phyloP scores from a whole-genome alignment of 2,329 filamentous ascomycete genomes.

The Colletotrichum brevisporum region DNA sequence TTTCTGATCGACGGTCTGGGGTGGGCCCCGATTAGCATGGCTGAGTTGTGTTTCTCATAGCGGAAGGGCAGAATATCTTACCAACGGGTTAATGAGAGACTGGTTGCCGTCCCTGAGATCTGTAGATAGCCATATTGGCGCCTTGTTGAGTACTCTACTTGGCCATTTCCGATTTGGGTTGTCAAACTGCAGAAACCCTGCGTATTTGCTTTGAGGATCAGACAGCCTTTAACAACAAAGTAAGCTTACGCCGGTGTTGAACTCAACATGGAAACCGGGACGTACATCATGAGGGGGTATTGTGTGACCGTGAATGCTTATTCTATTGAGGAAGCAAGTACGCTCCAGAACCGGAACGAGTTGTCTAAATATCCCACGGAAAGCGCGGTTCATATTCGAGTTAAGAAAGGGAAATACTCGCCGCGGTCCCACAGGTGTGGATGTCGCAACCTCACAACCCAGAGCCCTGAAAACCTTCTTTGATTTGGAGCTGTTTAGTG shows the following conservation, averaged over 20 bases:
- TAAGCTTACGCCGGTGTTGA: neutral
- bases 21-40: neutral
- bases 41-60: neutral
- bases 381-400: neutral
- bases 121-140: slow-evolving; percentile 15
- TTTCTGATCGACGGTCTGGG: slow-evolving; percentile 20
- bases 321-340: neutral
- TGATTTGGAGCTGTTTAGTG: slow-evolving; percentile 3
- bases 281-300: neutral
- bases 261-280: neutral
- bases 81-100: slow-evolving; percentile 20
- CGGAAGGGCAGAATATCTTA: neutral
- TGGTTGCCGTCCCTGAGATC: slow-evolving; percentile 22
- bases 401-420: neutral
- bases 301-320: neutral
- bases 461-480: slow-evolving; percentile 10
- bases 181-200: slow-evolving; percentile 15
- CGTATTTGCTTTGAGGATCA: slow-evolving; percentile 24
- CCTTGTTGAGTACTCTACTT: neutral
- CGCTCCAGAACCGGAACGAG: neutral
- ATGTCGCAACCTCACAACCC: neutral
- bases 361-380: neutral
- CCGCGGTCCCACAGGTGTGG: neutral
- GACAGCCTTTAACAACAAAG: slow-evolving; percentile 2
- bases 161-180: slow-evolving; percentile 22